Conservation (phyloP, 345 rosid species). For the Citrus medica region DNA sequence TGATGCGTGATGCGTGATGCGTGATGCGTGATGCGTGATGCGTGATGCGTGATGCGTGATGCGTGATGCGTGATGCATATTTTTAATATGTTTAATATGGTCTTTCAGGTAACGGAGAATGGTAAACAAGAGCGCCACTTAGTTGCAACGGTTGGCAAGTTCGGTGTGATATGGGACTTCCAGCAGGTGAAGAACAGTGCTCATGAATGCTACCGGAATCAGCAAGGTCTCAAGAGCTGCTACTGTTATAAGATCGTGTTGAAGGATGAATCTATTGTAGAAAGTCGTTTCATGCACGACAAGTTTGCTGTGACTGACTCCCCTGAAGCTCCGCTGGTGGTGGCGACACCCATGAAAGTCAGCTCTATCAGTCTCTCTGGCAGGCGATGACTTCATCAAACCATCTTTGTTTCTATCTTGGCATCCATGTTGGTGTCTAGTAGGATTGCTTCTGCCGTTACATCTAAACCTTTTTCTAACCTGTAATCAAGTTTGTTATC, state of each 20-base stretch:
- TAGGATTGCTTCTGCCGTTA: slow-evolving; percentile 13
- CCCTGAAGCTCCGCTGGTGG: slow-evolving; percentile 95
- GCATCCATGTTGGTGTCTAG: background rate
- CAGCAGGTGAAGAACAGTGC: slow-evolving; percentile 90
- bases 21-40: background rate
- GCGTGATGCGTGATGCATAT: background rate
- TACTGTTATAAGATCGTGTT: slow-evolving; percentile 86
- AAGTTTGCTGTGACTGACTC: slow-evolving; percentile 62
- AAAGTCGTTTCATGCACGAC: slow-evolving; percentile 96
- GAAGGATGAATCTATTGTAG: slow-evolving; percentile 92
- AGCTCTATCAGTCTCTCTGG: slow-evolving; percentile 94
- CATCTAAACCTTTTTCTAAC: background rate
- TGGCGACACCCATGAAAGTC: slow-evolving; percentile 92
- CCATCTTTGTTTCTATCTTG: background rate
- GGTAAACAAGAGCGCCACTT: slow-evolving; percentile 93
- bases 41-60: background rate
- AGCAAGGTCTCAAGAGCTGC: slow-evolving; percentile 95
- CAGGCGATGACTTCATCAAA: slow-evolving; percentile 29
- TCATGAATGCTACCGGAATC: slow-evolving; percentile 79
- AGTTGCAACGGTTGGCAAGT: slow-evolving; percentile 90
- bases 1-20: background rate
- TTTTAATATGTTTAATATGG: slow-evolving; percentile 2
- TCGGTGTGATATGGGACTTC: slow-evolving; percentile 97
- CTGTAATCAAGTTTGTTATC: background rate
- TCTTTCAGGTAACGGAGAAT: slow-evolving; percentile 73